Percentiles rank a stretch among this genome's conserved stretches.
Evolutionary conservation across 2,329 filamentous ascomycete genomes (phyloP).

Genomic region (Ophiostoma piceae): DNA sequence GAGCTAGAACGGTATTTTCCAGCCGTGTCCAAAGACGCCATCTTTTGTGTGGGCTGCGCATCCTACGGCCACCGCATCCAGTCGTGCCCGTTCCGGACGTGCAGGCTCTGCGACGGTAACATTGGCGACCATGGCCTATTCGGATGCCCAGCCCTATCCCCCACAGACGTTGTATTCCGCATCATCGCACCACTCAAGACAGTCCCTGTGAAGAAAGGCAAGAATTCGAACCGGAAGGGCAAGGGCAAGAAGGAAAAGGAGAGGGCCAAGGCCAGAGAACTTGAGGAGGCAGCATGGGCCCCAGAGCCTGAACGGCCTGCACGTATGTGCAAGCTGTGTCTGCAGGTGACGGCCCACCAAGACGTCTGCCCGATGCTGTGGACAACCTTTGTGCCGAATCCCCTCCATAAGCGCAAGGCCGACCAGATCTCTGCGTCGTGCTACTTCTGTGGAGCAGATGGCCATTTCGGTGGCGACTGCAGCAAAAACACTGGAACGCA

Average conservation of each 20-base stretch:
- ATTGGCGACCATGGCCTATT: constrained; percentile 43
- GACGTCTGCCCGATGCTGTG: constrained; percentile 44
- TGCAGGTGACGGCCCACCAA: background rate
- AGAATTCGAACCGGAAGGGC: background rate
- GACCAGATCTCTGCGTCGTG: constrained; percentile 48
- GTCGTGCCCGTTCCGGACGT: constrained; percentile 44
- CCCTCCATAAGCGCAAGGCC: constrained; percentile 44
- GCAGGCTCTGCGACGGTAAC: constrained; percentile 45
- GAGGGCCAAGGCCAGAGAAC: background rate
- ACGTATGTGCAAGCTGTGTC: constrained; percentile 18
- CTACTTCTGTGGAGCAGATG: constrained; percentile 49
- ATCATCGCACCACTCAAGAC: background rate
- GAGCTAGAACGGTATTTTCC: constrained; percentile 50
- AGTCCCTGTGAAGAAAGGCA: background rate
- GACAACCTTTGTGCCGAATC: constrained; percentile 48
- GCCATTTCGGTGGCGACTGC: constrained; percentile 57
- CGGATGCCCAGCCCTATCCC: constrained; percentile 43
- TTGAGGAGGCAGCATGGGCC: background rate
- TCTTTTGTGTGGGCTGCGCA: constrained; percentile 50
- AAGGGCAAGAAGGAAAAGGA: constrained; percentile 4
- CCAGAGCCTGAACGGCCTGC: background rate
- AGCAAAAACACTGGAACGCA: constrained; percentile 30
- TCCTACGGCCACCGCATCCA: constrained; percentile 42
- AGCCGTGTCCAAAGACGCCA: constrained; percentile 39
- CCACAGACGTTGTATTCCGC: background rate